Percentiles rank a stretch among this genome's conserved stretches.
These are phyloP conservation scores for Carex scoparia DNA, from an alignment of 176 grass and related monocot genomes.

Conservation along the genomic window DNA sequence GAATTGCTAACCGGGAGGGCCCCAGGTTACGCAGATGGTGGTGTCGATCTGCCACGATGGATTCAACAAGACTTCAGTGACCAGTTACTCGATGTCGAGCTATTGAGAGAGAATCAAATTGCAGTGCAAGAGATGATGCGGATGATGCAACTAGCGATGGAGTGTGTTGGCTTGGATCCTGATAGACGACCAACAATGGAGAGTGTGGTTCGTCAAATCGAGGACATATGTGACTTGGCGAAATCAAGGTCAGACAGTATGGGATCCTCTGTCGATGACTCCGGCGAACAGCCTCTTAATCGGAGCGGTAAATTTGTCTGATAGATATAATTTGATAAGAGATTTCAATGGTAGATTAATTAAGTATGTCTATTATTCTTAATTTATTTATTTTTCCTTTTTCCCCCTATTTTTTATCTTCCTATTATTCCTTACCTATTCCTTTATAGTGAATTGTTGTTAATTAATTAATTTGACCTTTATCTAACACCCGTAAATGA, in stretches of 20 bases:
- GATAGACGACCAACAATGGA: constrained; percentile 51
- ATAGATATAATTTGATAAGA: not conserved
- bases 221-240: constrained; percentile 30
- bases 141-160: constrained; percentile 59
- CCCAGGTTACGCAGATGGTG: constrained; percentile 51
- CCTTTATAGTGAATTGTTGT: constrained; percentile 17
- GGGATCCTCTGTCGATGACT: constrained; percentile 42
- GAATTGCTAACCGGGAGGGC: constrained; percentile 72
- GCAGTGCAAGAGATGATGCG: constrained; percentile 74
- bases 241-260: constrained; percentile 21
- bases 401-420: not conserved
- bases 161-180: constrained; percentile 36
- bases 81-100: constrained; percentile 69
- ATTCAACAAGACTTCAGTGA: constrained; percentile 55
- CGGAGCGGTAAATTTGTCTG: constrained; percentile 15
- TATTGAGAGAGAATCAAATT: constrained; percentile 44
- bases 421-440: constrained; percentile 1
- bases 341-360: constrained; percentile 8
- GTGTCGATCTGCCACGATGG: constrained; percentile 73
- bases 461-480: not conserved
- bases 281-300: constrained; percentile 52
- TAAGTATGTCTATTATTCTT: constrained; percentile 19
- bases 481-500: constrained; percentile 17
- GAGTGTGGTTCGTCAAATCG: constrained; percentile 52
- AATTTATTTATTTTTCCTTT: not conserved